Base-by-base conservation (phyloP, 768 basidiomycete species). In the Termitomyces sp. region DNA sequence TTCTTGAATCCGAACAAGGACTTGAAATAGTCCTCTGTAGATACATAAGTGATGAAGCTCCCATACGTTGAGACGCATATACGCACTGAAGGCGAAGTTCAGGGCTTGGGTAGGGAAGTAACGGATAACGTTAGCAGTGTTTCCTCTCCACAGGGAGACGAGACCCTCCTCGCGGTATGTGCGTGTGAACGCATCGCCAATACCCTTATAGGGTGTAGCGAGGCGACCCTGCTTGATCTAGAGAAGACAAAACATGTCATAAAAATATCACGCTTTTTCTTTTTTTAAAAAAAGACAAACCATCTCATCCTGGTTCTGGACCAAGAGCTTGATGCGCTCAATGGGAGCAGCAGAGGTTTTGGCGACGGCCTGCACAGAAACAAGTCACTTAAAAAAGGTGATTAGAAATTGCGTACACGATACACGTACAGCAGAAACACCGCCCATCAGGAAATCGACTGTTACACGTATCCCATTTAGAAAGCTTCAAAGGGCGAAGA, bases 241-340 rank as follows among this genome's bases (percentile, higher is more conserved):
- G 5, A 62, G 43, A 48, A 20, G 32, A 64, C 74, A 25, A 10
- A 73, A 73, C 70, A 72, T 77, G 76, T 79, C 71, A 80, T 56
- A 25, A 43, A 38, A 57, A 11, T 31, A 25, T 1, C 9, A 32
- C 5, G n/a, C 54, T 11, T 50, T 56, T 45, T 25, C 25, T 25
- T 25, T 25, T 31, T 34, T 34, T 4, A 5, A 25, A 48, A 34
- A 57, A 12, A 60, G n/a, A 74, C 79, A 3, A n/a, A 88, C 91
- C 97, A 98, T 99, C 84, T 98, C 97, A 86, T 96, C 96, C 87
- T 98, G 96, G 82, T 97, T 98, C 81, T 98, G 94, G 63, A 96
- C 90, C 74, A 96, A 80, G 71, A 98, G 88, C 84, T 99, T 99
- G 80, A 99, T 96, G 74, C 97, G 95, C 87, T 98, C 97, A 72